Base-by-base conservation (phyloP, 2,329 filamentous ascomycete genomes). In the Ophiocordyceps robertsii region DNA sequence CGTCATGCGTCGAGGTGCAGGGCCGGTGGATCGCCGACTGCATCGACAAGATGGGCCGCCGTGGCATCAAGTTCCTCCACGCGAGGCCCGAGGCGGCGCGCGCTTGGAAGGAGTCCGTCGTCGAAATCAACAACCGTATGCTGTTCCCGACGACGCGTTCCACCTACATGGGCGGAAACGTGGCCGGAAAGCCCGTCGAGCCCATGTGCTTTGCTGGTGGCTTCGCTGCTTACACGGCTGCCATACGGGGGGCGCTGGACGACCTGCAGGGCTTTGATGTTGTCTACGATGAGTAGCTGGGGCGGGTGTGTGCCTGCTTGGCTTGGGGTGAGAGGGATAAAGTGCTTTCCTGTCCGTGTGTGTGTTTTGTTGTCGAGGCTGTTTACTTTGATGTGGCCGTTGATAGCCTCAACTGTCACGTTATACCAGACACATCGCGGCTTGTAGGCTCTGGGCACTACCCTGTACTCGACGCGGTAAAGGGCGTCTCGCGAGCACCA, bases 91-190 rank as follows among this genome's bases (percentile, higher is more conserved):
- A 71, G 35, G 66, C 67, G 0, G 61, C 67, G 8, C 53, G 64
- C 6, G 51, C 58, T 5, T 80, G 72, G 71, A 74, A 69, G 51
- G 52, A 68, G 37, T 53, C 59, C 10, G 63, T 77, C 21, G 49
- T 68, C n/a, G 61, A 68, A 3, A 41, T 73, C 2, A 68, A 64
- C 38, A 56, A 74, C 49, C 50, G 36, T 11, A 64, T 63, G 6
- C 56, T 79, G 4, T 66, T 79, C 44, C 69, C 71, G 0, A 67
- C 60, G 0, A 66, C 66, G 0, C 60, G 56, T 24, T 70, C 64
- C 6, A 77, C 69, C 17, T 77, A 75, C 47, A 73, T 76, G 67
- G 75, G 75, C 3, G 68, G 65, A 0, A 73, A 62, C 35, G 63
- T 76, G 2, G 73, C 74, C 0, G 72, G 67, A 0, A 77, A 77